Base-by-base conservation (phyloP, 345 rosid genomes). In the Linum lewisii region DNA sequence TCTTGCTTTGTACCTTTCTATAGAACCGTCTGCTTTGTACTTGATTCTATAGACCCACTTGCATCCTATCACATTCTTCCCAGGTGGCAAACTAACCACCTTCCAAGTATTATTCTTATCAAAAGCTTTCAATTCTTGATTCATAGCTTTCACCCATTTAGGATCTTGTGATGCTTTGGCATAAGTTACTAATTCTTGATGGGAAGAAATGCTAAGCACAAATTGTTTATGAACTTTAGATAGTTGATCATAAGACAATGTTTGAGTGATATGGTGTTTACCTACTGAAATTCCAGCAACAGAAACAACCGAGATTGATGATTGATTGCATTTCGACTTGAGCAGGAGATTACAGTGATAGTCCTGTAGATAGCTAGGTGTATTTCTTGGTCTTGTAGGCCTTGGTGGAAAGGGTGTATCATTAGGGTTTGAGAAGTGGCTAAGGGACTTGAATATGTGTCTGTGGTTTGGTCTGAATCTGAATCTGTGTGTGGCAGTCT, bases 11-110 rank as follows among this genome's bases (percentile, higher is more conserved):
- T 54, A 34, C 4, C 38, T 4, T 16, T 59, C 62, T 34, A 59
- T 3, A 5, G 52, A 2, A 3, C 32, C 62, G 47, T 60, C 2
- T 10, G 38, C 14, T 6, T 60, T 14, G 21, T 38, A 49, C 23
- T 60, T 60, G 14, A 60, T 47, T 13, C 47, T 38, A 7, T 60
- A 60, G 1, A 60, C 63, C n/a, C n/a, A n/a, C n/a, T n/a, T n/a
- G n/a, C n/a, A n/a, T n/a, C n/a, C n/a, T n/a, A n/a, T n/a, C n/a
- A 52, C 63, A 60, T 60, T 47, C 10, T 24, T 18, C 6, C 0
- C 10, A 11, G 54, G 1, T 4, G 55, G 63, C 1, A 18, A 18
- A 49, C 19, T 5, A 2, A 6, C 16, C 10, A 22, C 14, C 0
- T 20, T 14, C 63, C 38, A 60, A 8, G 54, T 60, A n/a, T n/a